Evolutionary conservation across 139 green algal species (phyloP).

Genomic region (Chlorella vulgaris): DNA sequence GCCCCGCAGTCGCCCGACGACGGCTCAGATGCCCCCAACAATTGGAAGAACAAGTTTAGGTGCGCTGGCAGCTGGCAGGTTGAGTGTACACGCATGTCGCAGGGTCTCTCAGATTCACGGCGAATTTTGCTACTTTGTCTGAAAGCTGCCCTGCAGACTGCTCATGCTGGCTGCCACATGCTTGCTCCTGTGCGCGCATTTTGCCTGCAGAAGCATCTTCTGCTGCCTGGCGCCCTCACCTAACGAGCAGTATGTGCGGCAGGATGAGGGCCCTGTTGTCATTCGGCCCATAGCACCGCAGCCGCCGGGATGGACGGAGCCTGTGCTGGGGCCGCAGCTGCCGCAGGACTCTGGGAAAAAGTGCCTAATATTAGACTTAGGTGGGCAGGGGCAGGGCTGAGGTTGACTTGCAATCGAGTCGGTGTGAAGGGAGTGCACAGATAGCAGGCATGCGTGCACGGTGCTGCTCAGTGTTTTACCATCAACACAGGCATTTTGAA

Average conservation of each 20-base stretch:
- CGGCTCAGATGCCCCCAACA: slow-evolving; percentile 27
- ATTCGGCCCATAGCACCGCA: slow-evolving; percentile 45
- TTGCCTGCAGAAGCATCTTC: slow-evolving; percentile 41
- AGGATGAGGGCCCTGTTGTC: slow-evolving; percentile 52
- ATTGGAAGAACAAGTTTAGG: slow-evolving; percentile 44
- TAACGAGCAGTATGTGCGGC: slow-evolving; percentile 47
- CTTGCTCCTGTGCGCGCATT: not conserved
- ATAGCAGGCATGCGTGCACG: no score
- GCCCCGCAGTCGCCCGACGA: not conserved
- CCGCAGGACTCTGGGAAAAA: slow-evolving; percentile 64
- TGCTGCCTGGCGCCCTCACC: slow-evolving; percentile 53
- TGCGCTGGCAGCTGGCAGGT: not conserved
- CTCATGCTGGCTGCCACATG: not conserved
- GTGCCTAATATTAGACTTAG: slow-evolving; percentile 90
- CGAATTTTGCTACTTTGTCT: not conserved
- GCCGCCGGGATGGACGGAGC: slow-evolving; percentile 39
- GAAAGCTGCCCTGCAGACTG: not conserved
- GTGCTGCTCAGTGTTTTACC: no score
- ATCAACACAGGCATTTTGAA: no score
- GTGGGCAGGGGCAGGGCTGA: not conserved
- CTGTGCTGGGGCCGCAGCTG: slow-evolving; percentile 39
- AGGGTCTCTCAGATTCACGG: no score
- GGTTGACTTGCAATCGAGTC: no score
- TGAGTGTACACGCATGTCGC: no score
- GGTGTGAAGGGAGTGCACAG: no score